Evolutionary conservation across 2,329 filamentous ascomycete genomes (phyloP).

Genomic region (Curvularia hawaiiensis): DNA sequence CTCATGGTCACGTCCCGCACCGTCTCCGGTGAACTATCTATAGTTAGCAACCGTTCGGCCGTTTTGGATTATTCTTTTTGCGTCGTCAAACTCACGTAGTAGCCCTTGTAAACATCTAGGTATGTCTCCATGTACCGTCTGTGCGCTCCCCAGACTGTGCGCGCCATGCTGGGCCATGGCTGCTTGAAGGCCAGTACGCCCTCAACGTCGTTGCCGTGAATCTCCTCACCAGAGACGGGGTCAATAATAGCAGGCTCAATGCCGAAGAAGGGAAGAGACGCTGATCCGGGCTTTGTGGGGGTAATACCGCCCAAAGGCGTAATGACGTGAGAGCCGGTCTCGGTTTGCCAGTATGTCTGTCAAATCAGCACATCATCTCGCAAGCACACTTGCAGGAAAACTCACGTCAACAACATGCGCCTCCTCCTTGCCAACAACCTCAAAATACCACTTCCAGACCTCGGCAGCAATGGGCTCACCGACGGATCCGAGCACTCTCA

Average conservation of each 20-base stretch:
- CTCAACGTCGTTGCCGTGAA: constrained; percentile 94
- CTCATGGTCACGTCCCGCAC: constrained; percentile 93
- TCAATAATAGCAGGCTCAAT: constrained; percentile 98
- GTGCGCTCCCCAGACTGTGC: constrained; percentile 96
- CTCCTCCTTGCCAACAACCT: constrained; percentile 90
- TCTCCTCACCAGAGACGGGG: constrained; percentile 90
- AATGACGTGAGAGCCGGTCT: constrained; percentile 96
- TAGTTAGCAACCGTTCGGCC: constrained; percentile 23
- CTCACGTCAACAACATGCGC: constrained; percentile 93
- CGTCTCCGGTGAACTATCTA: constrained; percentile 82
- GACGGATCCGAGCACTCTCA: constrained; percentile 90
- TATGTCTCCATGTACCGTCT: constrained; percentile 99
- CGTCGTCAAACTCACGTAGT: constrained; percentile 73
- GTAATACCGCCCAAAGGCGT: constrained; percentile 91
- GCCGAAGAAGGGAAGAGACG: constrained; percentile 96
- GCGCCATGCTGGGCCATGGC: constrained; percentile 97
- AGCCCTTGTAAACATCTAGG: constrained; percentile 95
- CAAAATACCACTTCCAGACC: constrained; percentile 99
- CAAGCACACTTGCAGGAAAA: constrained; percentile 28
- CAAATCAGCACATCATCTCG: constrained; percentile 23
- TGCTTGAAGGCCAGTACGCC: constrained; percentile 97
- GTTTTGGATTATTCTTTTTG: neutral
- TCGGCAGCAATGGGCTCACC: constrained; percentile 97
- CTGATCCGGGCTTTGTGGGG: constrained; percentile 94
- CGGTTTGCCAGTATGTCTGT: constrained; percentile 99